A percentile compares a stretch with the other conserved stretches of the same genome.
Conservation (phyloP, 129 eudicot species). For the Flaveria linearis region DNA sequence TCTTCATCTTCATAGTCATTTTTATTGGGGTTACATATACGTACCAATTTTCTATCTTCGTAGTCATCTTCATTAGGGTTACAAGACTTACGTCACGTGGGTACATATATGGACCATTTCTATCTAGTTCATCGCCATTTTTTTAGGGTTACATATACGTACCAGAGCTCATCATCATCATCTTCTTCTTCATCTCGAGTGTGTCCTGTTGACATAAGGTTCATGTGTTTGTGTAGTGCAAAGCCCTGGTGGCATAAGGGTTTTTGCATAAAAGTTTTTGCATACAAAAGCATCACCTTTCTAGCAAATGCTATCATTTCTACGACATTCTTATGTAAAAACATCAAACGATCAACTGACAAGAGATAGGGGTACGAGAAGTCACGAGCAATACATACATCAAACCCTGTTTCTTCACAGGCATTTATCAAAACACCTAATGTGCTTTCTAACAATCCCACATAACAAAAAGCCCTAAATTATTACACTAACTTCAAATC, state of each 20-base stretch:
- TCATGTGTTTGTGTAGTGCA: background rate
- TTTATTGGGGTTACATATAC: too few species aligned
- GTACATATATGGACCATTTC: too few species aligned
- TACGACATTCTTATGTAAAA: background rate
- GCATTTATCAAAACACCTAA: constrained; percentile 21
- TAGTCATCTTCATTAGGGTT: too few species aligned
- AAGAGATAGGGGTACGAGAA: background rate
- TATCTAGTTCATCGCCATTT: too few species aligned
- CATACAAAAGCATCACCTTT: too few species aligned
- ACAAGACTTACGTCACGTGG: too few species aligned
- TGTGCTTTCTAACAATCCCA: constrained; percentile 8
- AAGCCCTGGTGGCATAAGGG: background rate
- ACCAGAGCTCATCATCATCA: too few species aligned
- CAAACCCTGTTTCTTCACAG: constrained; percentile 1
- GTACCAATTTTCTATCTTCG: too few species aligned
- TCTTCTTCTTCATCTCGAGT: too few species aligned
- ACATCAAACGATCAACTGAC: background rate
- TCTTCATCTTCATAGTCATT: too few species aligned
- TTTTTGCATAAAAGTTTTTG: too few species aligned
- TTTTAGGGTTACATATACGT: too few species aligned
- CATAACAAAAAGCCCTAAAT: background rate
- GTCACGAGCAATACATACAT: background rate
- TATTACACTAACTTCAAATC: background rate
- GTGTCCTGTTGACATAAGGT: background rate
- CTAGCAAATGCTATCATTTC: background rate